Conservation (phyloP, 768 basidiomycete species). For the Tulasnella sp. region DNA sequence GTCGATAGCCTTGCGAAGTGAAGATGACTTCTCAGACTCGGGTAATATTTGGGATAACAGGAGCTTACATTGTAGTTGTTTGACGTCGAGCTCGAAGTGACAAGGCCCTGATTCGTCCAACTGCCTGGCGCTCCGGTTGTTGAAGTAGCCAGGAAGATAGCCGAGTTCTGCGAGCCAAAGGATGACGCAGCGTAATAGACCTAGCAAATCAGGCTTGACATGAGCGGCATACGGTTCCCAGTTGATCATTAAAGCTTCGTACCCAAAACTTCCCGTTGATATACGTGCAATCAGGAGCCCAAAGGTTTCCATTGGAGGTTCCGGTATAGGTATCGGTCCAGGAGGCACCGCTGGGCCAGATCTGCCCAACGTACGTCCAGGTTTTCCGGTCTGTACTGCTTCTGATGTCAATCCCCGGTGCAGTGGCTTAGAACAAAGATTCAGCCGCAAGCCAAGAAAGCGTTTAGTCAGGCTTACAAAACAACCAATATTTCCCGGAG, state of each 20-base stretch:
- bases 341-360: background rate
- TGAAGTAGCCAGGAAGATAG: conserved; percentile 48
- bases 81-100: conserved; percentile 37
- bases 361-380: background rate
- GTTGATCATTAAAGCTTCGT: background rate
- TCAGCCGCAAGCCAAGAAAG: background rate
- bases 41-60: too few species aligned
- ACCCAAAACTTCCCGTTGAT: conserved; percentile 5
- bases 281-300: conserved; percentile 1
- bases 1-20: conserved; percentile 41
- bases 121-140: conserved; percentile 34
- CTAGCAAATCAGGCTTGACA: conserved; percentile 27
- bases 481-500: conserved; percentile 6
- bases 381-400: background rate
- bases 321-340: conserved; percentile 8
- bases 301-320: background rate
- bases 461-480: background rate
- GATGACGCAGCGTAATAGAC: conserved; percentile 49
- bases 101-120: conserved; percentile 43
- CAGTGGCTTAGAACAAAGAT: background rate
- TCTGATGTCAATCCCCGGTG: conserved; percentile 1
- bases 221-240: background rate
- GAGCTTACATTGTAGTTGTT: conserved; percentile 37
- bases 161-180: conserved; percentile 48
- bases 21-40: background rate